Evolutionary conservation across 148 eudicot genomes (phyloP), one percentile per base, ranked within the genome.

Genomic region (Persicaria tinctoria): DNA sequence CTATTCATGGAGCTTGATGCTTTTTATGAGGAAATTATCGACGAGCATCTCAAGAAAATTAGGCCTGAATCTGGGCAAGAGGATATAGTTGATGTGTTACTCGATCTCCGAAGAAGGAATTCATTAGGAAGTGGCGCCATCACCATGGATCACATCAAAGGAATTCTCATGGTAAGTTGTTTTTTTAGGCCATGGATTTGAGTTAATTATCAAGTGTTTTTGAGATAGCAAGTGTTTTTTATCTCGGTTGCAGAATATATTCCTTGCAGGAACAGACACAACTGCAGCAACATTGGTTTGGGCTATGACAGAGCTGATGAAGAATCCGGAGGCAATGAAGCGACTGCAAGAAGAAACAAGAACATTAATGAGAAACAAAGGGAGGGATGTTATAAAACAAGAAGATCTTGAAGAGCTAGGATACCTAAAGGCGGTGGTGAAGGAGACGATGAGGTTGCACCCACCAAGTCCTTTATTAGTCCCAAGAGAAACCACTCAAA

Each of bases 231-330:
- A n/a, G n/a, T n/a, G n/a, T n/a, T n/a, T n/a, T n/a, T n/a, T n/a
- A 32, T 32, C 13, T 64, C 1, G 12, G 17, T 4, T 64, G 46
- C 69, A 64, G 69, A 64, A 64, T 13, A 38, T 84, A 14, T 64
- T 81, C 17, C 44, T 74, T n/a, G 86, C 72, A 11, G 86, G 86
- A 68, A 79, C 86, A 8, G 84, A 85, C 20, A 80, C 88, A 2
- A 80, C 70, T 45, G 76, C 82, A 5, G 44, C 74, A 0, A 72
- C 73, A 60, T 48, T 83, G 20, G 69, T 80, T 0, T 85, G 88
- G 88, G 79, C 78, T 16, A 85, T 85, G 85, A 83, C 82, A 4
- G 79, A 76, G 79, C 64, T 85, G 38, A 62, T 78, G 41, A 80
- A 54, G 57, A 77, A 80, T 64, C 88, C 88, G 0, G 16, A 20